A percentile compares a stretch with the other conserved stretches of the same genome.
Evolutionary conservation across 2,329 filamentous ascomycete genomes (phyloP).

Genomic region (Exserohilum turcica): DNA sequence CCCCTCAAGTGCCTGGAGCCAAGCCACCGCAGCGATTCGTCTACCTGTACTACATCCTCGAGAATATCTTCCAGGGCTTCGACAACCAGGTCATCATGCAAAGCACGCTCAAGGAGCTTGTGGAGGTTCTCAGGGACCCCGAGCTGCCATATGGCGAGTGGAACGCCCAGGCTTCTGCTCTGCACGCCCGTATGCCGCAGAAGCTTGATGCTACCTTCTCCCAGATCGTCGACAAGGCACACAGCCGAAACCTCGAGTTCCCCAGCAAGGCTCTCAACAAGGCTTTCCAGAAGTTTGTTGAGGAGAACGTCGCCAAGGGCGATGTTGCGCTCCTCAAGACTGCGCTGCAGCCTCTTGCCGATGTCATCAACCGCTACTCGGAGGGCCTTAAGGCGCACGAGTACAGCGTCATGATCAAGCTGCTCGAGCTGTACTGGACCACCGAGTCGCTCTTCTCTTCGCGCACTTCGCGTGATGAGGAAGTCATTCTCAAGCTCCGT

Average conservation of each 20-base stretch:
- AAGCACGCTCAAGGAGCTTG: constrained; percentile 80
- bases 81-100: constrained; percentile 98
- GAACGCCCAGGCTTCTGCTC: constrained; percentile 91
- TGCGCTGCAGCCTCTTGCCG: constrained; percentile 74
- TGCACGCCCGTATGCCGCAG: constrained; percentile 96
- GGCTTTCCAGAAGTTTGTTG: constrained; percentile 83
- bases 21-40: constrained; percentile 90
- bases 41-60: constrained; percentile 75
- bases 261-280: constrained; percentile 86
- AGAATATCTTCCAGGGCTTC: constrained; percentile 88
- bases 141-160: constrained; percentile 96
- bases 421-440: constrained; percentile 81
- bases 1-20: constrained; percentile 83
- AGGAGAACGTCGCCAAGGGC: constrained; percentile 75
- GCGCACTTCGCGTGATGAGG: constrained; percentile 84
- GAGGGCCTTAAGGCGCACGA: constrained; percentile 93
- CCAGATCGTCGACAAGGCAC: constrained; percentile 84
- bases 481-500: constrained; percentile 89
- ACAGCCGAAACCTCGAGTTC: constrained; percentile 80
- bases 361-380: constrained; percentile 77
- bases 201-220: constrained; percentile 84
- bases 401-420: constrained; percentile 75
- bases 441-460: constrained; percentile 89
- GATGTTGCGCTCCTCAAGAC: constrained; percentile 76
- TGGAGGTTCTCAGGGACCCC: constrained; percentile 86